Conservation (phyloP, 208 protist species). For the Leishmania gerbilli region DNA sequence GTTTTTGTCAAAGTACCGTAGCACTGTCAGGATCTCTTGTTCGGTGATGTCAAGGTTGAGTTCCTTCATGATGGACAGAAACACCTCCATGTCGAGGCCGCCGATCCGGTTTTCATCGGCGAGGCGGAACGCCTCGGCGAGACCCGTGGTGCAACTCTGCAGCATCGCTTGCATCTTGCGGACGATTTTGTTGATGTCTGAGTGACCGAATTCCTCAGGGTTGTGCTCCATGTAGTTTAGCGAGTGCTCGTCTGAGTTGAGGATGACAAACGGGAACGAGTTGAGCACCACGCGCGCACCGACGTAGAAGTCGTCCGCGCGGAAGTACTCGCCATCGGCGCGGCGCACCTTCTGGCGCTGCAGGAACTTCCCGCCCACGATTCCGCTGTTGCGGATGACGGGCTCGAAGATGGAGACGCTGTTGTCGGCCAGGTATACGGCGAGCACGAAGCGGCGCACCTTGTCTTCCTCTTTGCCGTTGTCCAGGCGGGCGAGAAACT, state of each 20-base stretch:
- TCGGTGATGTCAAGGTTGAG: slow-evolving; percentile 84
- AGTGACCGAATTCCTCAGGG: slow-evolving; percentile 76
- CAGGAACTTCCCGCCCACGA: slow-evolving; percentile 95
- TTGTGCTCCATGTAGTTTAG: slow-evolving; percentile 94
- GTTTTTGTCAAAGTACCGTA: slow-evolving; percentile 92
- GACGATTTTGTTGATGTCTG: slow-evolving; percentile 90
- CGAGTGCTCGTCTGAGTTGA: slow-evolving; percentile 88
- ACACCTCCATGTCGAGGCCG: slow-evolving; percentile 78
- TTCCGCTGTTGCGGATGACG: slow-evolving; percentile 92
- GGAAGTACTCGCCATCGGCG: slow-evolving; percentile 61
- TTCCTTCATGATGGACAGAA: slow-evolving; percentile 69
- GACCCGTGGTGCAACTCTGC: slow-evolving; percentile 67
- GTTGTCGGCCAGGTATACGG: slow-evolving; percentile 93
- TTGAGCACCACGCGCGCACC: slow-evolving; percentile 82
- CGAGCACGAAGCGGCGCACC: slow-evolving; percentile 91
- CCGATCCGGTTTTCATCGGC: slow-evolving; percentile 60
- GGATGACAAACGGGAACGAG: slow-evolving; percentile 80
- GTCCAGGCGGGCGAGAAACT: slow-evolving; percentile 91
- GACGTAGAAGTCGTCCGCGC: slow-evolving; percentile 87
- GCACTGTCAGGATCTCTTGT: slow-evolving; percentile 91
- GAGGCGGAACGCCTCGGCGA: slow-evolving; percentile 76
- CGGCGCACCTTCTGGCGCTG: slow-evolving; percentile 80
- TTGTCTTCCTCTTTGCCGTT: slow-evolving; percentile 81
- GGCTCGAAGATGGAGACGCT: slow-evolving; percentile 93
- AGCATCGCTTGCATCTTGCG: slow-evolving; percentile 91